Evolutionary conservation across 2,329 filamentous ascomycete genomes (phyloP), one percentile per base, ranked within the genome.

Genomic region (Colletotrichum costaricense): DNA sequence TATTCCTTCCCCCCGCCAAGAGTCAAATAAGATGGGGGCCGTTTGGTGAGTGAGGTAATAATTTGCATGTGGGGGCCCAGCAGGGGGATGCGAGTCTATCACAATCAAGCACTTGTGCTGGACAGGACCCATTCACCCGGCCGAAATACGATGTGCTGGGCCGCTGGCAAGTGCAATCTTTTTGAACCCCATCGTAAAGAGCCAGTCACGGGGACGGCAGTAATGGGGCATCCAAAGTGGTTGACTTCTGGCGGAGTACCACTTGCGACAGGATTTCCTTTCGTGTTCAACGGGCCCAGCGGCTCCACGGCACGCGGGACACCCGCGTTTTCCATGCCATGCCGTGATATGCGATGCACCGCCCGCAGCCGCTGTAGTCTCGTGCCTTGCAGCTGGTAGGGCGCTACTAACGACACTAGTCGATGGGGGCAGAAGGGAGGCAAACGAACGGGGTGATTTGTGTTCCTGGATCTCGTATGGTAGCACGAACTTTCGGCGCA

Each of bases 61-160:
- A 16, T 11, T 26, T 11, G 19, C 14, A n/a, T n/a, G 49, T 64
- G 62, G 62, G 62, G 62, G 8, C 49, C 49, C 12, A 11, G 30
- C 30, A 26, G 54, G n/a, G 62, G 62, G 62, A 38, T 54, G 24
- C 30, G 33, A 64, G 62, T 28, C 62, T 56, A 64, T 64, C 62
- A 56, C 49, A 64, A 64, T 64, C 62, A 64, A 64, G 62, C 62
- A 64, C 22, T 63, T 42, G 12, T 33, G 62, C 28, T 35, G 28
- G 35, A 64, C 26, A 28, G 14, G 30, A 35, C 46, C 42, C 42
- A 22, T 28, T 6, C 28, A 42, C 49, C 30, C 62, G 28, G 62
- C 62, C 62, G 46, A 55, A 52, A 64, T 64, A 38, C 62, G 49
- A 54, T 8, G 9, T 64, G 60, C 24, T 63, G 60, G 38, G 14